Base-by-base conservation (phyloP, 148 eudicot species). In the Silene conica region DNA sequence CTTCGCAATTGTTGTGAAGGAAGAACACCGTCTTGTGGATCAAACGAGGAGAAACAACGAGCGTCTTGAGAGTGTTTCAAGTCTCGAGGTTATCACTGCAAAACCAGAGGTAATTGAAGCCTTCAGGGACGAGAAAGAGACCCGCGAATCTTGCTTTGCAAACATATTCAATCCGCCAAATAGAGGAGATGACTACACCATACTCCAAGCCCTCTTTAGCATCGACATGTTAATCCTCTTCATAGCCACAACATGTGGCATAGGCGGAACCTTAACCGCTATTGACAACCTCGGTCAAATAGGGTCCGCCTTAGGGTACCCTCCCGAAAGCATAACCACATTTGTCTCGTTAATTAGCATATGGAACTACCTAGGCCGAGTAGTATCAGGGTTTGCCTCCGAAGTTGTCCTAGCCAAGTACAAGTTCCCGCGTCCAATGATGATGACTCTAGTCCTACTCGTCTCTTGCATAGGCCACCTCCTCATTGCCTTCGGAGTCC, bases 221-320 rank as follows among this genome's bases (percentile, higher is more conserved):
- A 48, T 61, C 0, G 89, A 87, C 64, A 87, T 87, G 87, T 21
- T 87, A 4, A 82, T 87, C 55, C 61, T 87, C 0, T 82, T 82
- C 31, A 12, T 84, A 7, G 79, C 84, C 1, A 80, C 86, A 1
- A 48, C 79, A 34, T 84, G 87, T 71, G 89, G 89, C 20, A 48
- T 87, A 20, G 89, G 89, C 0, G 75, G 84, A 9, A 80, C 80
- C 57, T 38, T 84, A 18, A 87, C 83, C 0, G 81, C 89, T 0
- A 77, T 86, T 10, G 89, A 86, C 59, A 86, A 86, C 59, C 14
- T 86, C 63, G 90, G 90, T 18, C 90, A 87, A 52, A 87, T 87
- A 14, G 90, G 90, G 9, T 12, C 43, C 7, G 64, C 82, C 11
- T 63, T 80, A 18, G 70, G 70, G 2, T 80, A 80, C 67, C 72